Evolutionary conservation across 2,329 filamentous ascomycete species (phyloP), one percentile per base, ranked within the genome.

Genomic region (Colletotrichum echinochloae): DNA sequence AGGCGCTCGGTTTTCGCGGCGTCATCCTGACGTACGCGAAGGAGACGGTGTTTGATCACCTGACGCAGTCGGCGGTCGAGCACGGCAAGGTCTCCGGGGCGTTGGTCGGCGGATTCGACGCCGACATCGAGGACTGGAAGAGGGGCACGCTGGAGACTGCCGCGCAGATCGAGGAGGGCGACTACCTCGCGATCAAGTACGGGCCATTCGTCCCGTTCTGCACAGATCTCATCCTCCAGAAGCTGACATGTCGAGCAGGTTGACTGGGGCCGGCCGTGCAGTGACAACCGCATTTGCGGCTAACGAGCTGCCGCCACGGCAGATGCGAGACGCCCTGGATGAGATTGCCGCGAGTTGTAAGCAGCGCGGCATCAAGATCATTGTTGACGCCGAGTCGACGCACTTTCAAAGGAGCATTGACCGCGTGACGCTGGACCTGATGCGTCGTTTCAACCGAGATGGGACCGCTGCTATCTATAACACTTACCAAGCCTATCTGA

Each of bases 401-500:
- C 77, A 81, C 14, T 84, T 81, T 74, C 84, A 85, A 55, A 74
- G 74, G 26, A 83, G 81, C 12, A 83, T 83, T 41, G 74, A 76
- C 49, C 60, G 72, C 3, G 72, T 77, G 5, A 78, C 78, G 2
- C 73, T 83, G 18, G 75, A 80, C 20, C 71, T 82, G 16, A 82
- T 81, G 77, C 75, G 77, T 52, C 76, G 76, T 67, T 82, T 77
- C 77, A 86, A 86, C 75, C 78, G 77, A 0, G 75, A 81, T 16
- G 76, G 77, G 9, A 68, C 74, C 3, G 81, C 75, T 11, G 74
- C 80, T n/a, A 74, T 83, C 18, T 83, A 80, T 75, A 88, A 83
- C 74, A 88, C 87, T 1, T 89, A 89, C 77, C 88, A 89, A 72
- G 85, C 83, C 59, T 89, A 89, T 74, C 82, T 89, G 23, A 86